Evolutionary conservation across 768 basidiomycete species (phyloP), one percentile per base, ranked within the genome.

Genomic region (Tulasnella sp.): DNA sequence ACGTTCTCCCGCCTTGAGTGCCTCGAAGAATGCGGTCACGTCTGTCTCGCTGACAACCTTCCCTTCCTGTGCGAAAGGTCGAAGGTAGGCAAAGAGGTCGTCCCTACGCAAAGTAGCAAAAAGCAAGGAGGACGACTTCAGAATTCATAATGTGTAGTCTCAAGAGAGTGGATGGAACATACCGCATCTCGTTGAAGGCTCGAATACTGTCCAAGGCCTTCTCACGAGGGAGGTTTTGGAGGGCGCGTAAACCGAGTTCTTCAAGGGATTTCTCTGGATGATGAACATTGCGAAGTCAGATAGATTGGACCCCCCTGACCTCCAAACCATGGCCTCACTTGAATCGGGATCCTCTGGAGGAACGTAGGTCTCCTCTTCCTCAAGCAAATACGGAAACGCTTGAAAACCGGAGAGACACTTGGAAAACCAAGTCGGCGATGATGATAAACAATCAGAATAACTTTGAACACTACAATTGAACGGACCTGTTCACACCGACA

Each of bases 341-440:
- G 82, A 87, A 67, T 92, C 89, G 9, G 89, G 88, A 69, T 91
- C 89, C 65, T 87, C 82, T 2, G 88, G 89, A 0, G 85, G 87
- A 67, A 88, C 85, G 62, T 87, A 91, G 0, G 83, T 87, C 43
- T 87, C 86, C 63, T 59, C 48, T 30, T 91, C 89, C 62, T 85
- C 76, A 10, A 87, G 69, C 22, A 91, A 73, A 69, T 76, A 89
- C 25, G 79, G 74, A 65, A 78, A 72, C 15, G 70, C 69, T 65
- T 78, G 71, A 43, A 90, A 71, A 5, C 73, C 74, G 0, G 77
- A 72, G 4, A 79, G 68, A 70, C 87, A 91, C 84, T 88, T 63
- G 2, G 44, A 19, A 2, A 21, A 48, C n/a, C n/a, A 48, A 48
- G 5, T 7, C 7, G 27, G 46, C 5, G 21, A 7, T 29, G 46